Percentiles rank a stretch among this genome's conserved stretches.
phyloP scores from a whole-genome alignment of 208 protist genomes.

The Trypanosoma scelopori region DNA sequence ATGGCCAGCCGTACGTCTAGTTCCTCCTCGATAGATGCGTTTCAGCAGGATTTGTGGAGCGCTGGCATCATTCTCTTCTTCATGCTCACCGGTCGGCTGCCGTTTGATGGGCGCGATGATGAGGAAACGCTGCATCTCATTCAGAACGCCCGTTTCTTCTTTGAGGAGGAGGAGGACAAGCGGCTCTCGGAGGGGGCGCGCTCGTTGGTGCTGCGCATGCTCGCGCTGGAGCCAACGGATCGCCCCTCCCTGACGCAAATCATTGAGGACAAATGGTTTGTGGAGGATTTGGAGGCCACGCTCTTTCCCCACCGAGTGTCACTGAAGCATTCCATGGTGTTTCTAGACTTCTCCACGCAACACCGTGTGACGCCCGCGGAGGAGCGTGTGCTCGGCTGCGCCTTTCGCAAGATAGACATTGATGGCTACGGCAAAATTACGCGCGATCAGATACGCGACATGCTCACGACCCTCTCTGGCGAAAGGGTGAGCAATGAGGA shows the following conservation, averaged over 20 bases:
- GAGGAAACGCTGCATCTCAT: conserved; percentile 94
- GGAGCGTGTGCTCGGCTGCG: conserved; percentile 61
- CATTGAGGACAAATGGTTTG: conserved; percentile 86
- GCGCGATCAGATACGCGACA: conserved; percentile 83
- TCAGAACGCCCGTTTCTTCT: conserved; percentile 47
- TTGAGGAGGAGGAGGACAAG: conserved; percentile 64
- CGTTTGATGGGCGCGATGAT: conserved; percentile 94
- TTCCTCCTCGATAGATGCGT: conserved; percentile 44
- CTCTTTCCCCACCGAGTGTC: conserved; percentile 64
- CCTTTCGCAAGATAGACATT: conserved; percentile 79
- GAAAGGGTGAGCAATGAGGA: conserved; percentile 51
- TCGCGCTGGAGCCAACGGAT: conserved; percentile 81
- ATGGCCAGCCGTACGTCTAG: neutral
- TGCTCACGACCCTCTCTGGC: conserved; percentile 75
- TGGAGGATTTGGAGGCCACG: conserved; percentile 41
- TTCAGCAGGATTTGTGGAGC: conserved; percentile 91
- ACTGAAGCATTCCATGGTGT: conserved; percentile 20
- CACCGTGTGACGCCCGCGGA: conserved; percentile 63
- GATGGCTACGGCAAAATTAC: conserved; percentile 82
- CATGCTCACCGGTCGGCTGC: conserved; percentile 95
- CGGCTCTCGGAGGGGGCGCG: conserved; percentile 68
- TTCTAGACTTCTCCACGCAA: conserved; percentile 65
- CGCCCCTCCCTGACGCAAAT: conserved; percentile 86
- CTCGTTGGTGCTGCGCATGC: conserved; percentile 66
- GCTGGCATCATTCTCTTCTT: conserved; percentile 93